Conservation (phyloP, 208 protist genomes). For the Acanthamoeba lugdunensis region DNA sequence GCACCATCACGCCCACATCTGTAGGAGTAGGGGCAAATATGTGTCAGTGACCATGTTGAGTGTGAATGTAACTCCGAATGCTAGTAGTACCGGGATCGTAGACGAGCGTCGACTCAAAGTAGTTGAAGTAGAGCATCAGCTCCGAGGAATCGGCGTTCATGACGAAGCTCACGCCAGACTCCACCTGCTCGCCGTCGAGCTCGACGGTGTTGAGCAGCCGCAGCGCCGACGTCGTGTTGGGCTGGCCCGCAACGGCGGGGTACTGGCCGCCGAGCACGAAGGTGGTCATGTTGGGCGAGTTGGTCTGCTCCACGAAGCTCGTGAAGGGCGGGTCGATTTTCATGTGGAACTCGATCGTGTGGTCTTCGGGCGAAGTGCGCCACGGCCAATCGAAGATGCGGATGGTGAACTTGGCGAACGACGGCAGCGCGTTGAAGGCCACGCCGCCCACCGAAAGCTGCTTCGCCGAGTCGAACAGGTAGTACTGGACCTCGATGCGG, state of each 20-base stretch:
- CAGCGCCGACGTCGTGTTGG: background rate
- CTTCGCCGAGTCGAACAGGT: background rate
- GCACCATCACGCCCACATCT: background rate
- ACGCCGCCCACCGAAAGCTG: background rate
- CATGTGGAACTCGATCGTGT: background rate
- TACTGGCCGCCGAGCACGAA: background rate
- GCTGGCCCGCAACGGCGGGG: background rate
- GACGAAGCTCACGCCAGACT: background rate
- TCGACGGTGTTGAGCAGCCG: background rate
- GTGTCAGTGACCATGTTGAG: too few relatives aligned
- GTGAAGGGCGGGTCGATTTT: background rate
- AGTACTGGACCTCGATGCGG: background rate
- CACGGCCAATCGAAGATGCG: background rate
- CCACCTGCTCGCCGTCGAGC: background rate
- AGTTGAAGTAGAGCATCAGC: background rate
- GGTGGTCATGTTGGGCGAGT: background rate
- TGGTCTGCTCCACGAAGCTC: background rate
- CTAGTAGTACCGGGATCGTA: background rate
- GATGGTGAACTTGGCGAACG: constrained; percentile 12
- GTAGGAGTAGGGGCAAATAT: background rate
- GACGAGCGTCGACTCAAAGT: background rate
- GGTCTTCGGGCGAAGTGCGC: background rate
- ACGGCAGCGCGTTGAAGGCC: background rate
- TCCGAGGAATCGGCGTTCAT: background rate
- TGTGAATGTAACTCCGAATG: too few relatives aligned